Conservation (phyloP, 371 early-diverging fungal genomes). For the Phascolomyces articulosus region DNA sequence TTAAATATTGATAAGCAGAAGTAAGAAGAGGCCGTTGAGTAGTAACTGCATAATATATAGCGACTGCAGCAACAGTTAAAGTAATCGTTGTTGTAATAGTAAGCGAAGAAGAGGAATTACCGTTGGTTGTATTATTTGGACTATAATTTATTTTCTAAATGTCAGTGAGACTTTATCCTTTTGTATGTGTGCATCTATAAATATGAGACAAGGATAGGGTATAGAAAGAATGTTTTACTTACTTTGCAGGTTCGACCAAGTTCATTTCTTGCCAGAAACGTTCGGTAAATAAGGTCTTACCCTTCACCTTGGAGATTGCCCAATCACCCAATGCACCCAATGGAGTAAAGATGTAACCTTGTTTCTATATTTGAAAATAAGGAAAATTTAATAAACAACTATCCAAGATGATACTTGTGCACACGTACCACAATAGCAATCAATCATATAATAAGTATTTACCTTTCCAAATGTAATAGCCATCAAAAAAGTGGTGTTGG, state of each 20-base stretch:
- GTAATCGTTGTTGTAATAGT: neutral
- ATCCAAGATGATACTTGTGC: too few species aligned
- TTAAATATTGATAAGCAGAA: neutral
- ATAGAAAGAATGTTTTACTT: neutral
- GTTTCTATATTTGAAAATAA: neutral
- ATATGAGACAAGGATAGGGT: neutral
- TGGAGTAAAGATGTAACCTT: slow-evolving; percentile 3
- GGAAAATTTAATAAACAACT: too few species aligned
- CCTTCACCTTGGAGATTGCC: neutral
- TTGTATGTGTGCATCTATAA: neutral
- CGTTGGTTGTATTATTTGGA: neutral
- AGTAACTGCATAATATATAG: neutral
- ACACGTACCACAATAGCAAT: too few species aligned
- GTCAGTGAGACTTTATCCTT: neutral
- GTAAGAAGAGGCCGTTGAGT: neutral
- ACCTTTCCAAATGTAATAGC: neutral
- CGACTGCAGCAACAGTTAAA: neutral
- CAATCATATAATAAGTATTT: neutral
- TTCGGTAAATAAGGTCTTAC: neutral
- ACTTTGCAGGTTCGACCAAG: neutral
- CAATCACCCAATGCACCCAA: neutral
- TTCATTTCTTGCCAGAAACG: neutral
- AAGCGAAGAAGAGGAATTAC: too few species aligned
- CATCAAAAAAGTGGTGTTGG: neutral
- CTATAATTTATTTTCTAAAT: neutral